phyloP scores from a whole-genome alignment of 1,139 yeast genomes.

The Pichia sp. region DNA sequence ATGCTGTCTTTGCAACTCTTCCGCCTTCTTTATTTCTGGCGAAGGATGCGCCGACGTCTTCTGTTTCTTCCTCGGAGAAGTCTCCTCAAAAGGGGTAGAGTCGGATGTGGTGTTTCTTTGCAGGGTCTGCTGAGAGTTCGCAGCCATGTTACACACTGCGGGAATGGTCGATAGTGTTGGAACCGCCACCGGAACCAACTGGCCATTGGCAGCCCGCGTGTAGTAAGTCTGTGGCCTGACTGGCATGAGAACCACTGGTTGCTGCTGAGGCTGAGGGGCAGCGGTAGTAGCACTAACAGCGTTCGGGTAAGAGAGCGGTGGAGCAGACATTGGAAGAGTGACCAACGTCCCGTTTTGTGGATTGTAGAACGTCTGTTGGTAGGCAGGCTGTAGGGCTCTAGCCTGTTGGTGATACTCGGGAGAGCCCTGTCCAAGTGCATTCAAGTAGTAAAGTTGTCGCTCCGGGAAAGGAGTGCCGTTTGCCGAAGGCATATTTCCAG shows the following conservation, averaged over 20 bases:
- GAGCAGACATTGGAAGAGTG: neutral
- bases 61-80: conserved; percentile 2
- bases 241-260: neutral
- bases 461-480: neutral
- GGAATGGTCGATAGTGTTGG: neutral
- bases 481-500: neutral
- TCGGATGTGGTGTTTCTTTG: too few species aligned
- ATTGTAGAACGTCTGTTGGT: neutral
- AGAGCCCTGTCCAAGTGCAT: neutral
- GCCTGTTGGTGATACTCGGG: neutral
- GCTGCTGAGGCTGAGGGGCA: neutral
- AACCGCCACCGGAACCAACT: conserved; percentile 9
- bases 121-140: neutral
- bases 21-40: conserved; percentile 7
- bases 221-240: conserved; percentile 5
- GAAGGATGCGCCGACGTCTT: neutral
- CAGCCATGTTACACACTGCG: neutral
- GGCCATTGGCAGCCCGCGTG: conserved; percentile 9
- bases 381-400: neutral
- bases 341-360: neutral
- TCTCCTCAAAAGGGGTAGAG: neutral
- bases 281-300: neutral
- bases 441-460: neutral
- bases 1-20: conserved; percentile 12
- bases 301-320: neutral